A percentile compares a stretch with the other conserved stretches of the same genome.
Evolutionary conservation across 257 asterid genomes (phyloP).

Genomic region (Scutellaria minor): DNA sequence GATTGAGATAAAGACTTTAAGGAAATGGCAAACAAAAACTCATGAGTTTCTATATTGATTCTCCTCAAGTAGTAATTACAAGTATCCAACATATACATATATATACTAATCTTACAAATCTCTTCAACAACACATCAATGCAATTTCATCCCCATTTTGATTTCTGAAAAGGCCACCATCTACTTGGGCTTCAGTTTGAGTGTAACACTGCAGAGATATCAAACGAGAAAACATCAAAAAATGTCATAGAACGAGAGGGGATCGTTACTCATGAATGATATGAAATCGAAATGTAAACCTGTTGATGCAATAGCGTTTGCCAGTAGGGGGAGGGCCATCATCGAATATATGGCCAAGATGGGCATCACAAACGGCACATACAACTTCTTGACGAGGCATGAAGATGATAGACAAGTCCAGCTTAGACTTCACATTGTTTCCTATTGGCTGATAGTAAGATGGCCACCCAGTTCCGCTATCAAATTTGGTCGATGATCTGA

Average conservation of each 20-base stretch:
- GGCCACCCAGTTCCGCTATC: constrained; percentile 99
- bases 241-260: neutral
- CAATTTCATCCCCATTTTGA: neutral
- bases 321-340: constrained; percentile 93
- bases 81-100: neutral
- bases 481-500: constrained; percentile 84
- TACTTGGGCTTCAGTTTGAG: constrained; percentile 64
- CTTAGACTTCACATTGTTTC: constrained; percentile 80
- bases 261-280: neutral
- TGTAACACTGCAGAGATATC: constrained; percentile 58
- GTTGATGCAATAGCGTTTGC: constrained; percentile 87
- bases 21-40: no score
- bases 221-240: neutral
- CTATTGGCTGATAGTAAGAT: constrained; percentile 78
- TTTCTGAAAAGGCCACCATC: constrained; percentile 18
- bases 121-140: neutral
- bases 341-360: constrained; percentile 93
- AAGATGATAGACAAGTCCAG: constrained; percentile 80
- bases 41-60: no score
- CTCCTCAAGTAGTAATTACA: constrained; percentile 6
- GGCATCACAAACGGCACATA: constrained; percentile 84
- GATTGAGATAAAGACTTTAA: no score
- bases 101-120: neutral
- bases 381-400: constrained; percentile 92
- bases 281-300: constrained; percentile 57